A percentile compares a stretch with the other conserved stretches of the same genome.
Evolutionary conservation across 805 yeast genomes (phyloP).

Genomic region (Ogataea siamensis): DNA sequence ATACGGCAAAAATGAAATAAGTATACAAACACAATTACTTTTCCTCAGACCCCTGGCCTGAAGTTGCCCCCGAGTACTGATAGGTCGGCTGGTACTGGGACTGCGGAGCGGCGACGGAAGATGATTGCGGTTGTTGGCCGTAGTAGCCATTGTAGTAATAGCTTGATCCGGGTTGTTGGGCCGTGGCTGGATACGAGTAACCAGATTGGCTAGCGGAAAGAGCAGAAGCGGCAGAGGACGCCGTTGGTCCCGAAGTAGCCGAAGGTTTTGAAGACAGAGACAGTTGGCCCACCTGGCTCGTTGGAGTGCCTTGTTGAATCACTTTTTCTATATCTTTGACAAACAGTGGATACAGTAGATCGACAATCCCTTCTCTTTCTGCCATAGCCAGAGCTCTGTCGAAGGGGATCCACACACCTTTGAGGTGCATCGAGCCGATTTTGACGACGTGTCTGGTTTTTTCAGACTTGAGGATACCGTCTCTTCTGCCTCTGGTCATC

Average conservation of each 20-base stretch:
- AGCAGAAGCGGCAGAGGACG: conserved; percentile 6
- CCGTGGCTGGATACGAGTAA: conserved; percentile 17
- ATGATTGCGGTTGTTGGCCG: conserved; percentile 15
- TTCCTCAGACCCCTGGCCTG: conserved; percentile 10
- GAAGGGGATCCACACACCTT: conserved; percentile 73
- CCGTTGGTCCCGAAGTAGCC: conserved; percentile 8
- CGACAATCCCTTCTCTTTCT: conserved; percentile 60
- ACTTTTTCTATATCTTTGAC: conserved; percentile 57
- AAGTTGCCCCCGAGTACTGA: conserved; percentile 15
- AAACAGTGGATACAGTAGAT: conserved; percentile 51
- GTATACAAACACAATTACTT: conserved; percentile 5
- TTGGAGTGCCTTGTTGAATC: conserved; percentile 33
- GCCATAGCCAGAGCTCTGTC: conserved; percentile 66
- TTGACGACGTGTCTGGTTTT: conserved; percentile 64
- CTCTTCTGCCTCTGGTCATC: conserved; percentile 69
- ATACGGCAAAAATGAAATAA: conserved; percentile 3
- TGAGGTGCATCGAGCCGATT: conserved; percentile 69
- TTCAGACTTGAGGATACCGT: conserved; percentile 65
- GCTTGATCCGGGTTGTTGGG: conserved; percentile 16
- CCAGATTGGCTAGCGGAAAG: conserved; percentile 14
- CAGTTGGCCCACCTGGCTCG: conserved; percentile 25
- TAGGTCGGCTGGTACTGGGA: conserved; percentile 21
- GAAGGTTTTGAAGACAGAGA: conserved; percentile 19
- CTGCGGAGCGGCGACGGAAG: conserved; percentile 13
- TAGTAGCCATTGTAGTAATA: conserved; percentile 22